Evolutionary conservation across 169 alveolate genomes (phyloP).

Genomic region (Babesia ovis): DNA sequence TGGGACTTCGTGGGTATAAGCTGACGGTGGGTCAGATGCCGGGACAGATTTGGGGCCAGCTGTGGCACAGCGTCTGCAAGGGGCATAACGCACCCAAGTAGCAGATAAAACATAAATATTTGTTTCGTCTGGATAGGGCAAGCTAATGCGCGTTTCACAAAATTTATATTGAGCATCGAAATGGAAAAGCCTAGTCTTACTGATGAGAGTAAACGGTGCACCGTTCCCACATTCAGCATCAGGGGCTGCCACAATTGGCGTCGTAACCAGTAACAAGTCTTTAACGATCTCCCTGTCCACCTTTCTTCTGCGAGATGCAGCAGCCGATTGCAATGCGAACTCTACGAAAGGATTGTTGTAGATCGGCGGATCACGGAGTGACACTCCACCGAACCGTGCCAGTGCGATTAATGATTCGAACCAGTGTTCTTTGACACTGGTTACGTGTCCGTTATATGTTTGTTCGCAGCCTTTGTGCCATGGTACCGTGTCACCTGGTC

Average conservation of each 20-base stretch:
- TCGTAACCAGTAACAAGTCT: neutral
- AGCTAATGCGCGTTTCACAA: neutral
- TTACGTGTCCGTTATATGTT: neutral
- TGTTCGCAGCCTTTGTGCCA: too few relatives aligned
- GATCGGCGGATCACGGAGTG: neutral
- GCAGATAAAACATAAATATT: neutral
- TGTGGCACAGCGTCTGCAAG: slow-evolving; percentile 6
- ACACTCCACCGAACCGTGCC: slow-evolving; percentile 13
- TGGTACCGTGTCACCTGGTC: too few relatives aligned
- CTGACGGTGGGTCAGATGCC: neutral
- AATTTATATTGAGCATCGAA: neutral
- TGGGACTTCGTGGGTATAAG: neutral
- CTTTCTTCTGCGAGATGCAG: neutral
- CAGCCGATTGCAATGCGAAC: slow-evolving; percentile 7
- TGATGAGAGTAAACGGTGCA: slow-evolving; percentile 15
- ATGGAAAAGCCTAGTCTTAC: neutral
- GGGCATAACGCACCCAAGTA: slow-evolving; percentile 5
- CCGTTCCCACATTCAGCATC: neutral
- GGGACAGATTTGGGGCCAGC: neutral
- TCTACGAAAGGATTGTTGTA: neutral
- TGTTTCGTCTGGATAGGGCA: neutral
- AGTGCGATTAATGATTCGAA: neutral
- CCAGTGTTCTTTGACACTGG: neutral
- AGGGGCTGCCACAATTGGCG: neutral
- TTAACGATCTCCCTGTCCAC: neutral